Percentiles rank a stretch among this genome's conserved stretches.
phyloP scores from a whole-genome alignment of 345 rosid genomes.

The Boechera divaricarpa region DNA sequence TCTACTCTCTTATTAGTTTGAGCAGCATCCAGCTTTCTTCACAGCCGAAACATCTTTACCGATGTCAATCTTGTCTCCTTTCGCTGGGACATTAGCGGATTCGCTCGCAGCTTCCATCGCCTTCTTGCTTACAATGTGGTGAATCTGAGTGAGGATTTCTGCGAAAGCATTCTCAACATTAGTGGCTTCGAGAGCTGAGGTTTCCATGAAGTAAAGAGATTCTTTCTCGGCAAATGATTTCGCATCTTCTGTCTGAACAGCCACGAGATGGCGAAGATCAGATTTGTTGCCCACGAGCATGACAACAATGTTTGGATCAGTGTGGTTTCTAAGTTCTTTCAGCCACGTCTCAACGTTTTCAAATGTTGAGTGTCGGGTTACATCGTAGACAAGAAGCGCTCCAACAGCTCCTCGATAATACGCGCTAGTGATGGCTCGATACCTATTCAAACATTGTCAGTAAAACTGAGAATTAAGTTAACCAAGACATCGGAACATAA shows the following conservation, averaged over 20 bases:
- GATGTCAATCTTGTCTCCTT: slow-evolving; percentile 49
- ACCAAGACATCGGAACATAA: background rate
- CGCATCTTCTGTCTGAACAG: slow-evolving; percentile 57
- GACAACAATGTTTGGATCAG: slow-evolving; percentile 62
- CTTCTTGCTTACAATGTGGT: slow-evolving; percentile 55
- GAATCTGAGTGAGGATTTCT: slow-evolving; percentile 58
- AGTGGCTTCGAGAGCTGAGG: slow-evolving; percentile 58
- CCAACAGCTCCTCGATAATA: slow-evolving; percentile 67
- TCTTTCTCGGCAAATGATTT: slow-evolving; percentile 58
- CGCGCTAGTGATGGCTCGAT: slow-evolving; percentile 65
- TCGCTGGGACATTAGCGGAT: slow-evolving; percentile 40
- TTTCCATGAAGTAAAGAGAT: slow-evolving; percentile 61
- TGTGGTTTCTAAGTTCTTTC: slow-evolving; percentile 58
- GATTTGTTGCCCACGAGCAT: slow-evolving; percentile 65
- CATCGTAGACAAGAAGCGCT: slow-evolving; percentile 61
- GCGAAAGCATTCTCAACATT: slow-evolving; percentile 62
- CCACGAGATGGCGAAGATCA: slow-evolving; percentile 59
- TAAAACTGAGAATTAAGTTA: background rate
- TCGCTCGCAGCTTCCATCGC: slow-evolving; percentile 52
- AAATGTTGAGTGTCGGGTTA: slow-evolving; percentile 57
- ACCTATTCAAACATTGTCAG: slow-evolving; percentile 38
- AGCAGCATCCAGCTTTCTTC: slow-evolving; percentile 51
- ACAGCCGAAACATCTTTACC: slow-evolving; percentile 52
- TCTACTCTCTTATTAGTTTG: slow-evolving; percentile 34
- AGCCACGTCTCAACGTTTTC: slow-evolving; percentile 62